A percentile compares a stretch with the other conserved stretches of the same genome.
Evolutionary conservation across 1,284 basidiomycete species (phyloP).

Genomic region (Somion occarium): DNA sequence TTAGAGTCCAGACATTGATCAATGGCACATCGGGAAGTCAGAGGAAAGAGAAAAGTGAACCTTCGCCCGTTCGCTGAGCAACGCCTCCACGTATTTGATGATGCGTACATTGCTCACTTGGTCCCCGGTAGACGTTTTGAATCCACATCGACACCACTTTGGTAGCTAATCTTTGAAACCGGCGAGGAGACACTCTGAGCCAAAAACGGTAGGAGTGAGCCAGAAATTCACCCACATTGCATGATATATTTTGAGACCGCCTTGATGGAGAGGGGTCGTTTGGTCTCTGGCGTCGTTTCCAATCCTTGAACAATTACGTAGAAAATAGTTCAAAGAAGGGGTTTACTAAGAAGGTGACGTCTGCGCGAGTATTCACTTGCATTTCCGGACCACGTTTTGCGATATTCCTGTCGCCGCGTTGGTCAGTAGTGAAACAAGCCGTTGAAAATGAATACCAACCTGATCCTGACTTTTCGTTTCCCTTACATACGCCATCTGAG

Average conservation of each 20-base stretch:
- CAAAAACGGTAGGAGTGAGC: not conserved
- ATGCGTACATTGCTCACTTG: slow-evolving; percentile 64
- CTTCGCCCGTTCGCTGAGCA: slow-evolving; percentile 43
- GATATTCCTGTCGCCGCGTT: slow-evolving; percentile 50
- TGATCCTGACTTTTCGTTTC: slow-evolving; percentile 61
- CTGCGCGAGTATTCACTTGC: slow-evolving; percentile 88
- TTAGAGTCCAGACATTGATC: too few species aligned
- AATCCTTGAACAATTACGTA: slow-evolving; percentile 57
- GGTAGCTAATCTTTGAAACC: slow-evolving; percentile 64
- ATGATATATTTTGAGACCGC: slow-evolving; percentile 79
- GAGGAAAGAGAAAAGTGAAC: too few species aligned
- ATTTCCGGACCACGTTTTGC: slow-evolving; percentile 74
- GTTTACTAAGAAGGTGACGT: slow-evolving; percentile 64
- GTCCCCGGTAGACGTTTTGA: slow-evolving; percentile 39
- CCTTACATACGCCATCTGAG: slow-evolving; percentile 76
- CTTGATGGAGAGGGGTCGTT: slow-evolving; percentile 58
- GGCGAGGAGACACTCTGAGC: slow-evolving; percentile 27
- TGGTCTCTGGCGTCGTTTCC: slow-evolving; percentile 54
- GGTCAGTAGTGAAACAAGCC: slow-evolving; percentile 26
- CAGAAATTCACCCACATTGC: slow-evolving; percentile 40
- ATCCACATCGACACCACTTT: slow-evolving; percentile 54
- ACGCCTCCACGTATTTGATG: slow-evolving; percentile 56
- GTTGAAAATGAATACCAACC: slow-evolving; percentile 78
- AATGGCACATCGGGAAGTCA: too few species aligned
- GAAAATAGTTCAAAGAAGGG: not conserved